Evolutionary conservation across 345 rosid species (phyloP).

Genomic region (Boechera divaricarpa): DNA sequence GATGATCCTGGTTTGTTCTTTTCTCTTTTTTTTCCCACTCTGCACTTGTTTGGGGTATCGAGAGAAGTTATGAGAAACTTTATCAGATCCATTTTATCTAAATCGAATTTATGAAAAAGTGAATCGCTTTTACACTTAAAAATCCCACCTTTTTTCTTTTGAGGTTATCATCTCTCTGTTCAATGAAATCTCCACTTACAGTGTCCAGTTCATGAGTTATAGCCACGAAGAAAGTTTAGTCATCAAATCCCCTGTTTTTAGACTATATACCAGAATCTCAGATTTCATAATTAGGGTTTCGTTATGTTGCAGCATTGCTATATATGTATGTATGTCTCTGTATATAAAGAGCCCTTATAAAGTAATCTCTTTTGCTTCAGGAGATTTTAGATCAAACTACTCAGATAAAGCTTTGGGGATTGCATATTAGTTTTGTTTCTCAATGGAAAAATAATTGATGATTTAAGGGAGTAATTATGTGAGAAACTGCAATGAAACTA

Average conservation of each 20-base stretch:
- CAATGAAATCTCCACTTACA: neutral
- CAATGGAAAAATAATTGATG: neutral
- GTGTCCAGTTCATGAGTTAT: neutral
- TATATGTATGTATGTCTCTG: neutral
- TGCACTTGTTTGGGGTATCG: conserved; percentile 15
- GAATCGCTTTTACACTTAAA: conserved; percentile 28
- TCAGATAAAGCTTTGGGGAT: conserved; percentile 5
- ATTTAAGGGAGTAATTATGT: neutral
- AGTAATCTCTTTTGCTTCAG: conserved; percentile 10
- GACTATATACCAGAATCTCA: neutral
- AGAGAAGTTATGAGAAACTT: conserved; percentile 10
- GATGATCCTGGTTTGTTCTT: conserved; percentile 1
- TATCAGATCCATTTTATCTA: conserved; percentile 18
- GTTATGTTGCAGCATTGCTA: conserved; percentile 45
- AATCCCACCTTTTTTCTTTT: conserved; percentile 8
- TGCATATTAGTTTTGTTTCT: conserved; percentile 11
- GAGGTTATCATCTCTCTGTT: neutral
- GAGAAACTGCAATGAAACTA: neutral
- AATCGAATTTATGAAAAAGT: conserved; percentile 18
- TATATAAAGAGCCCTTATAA: neutral
- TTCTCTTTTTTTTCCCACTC: neutral
- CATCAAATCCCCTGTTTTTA: neutral
- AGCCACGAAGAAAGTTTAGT: neutral
- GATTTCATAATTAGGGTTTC: conserved; percentile 20
- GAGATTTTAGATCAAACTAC: conserved; percentile 2